phyloP scores from a whole-genome alignment of 495 filamentous ascomycete genomes.

The Podospora pseudopauciseta region DNA sequence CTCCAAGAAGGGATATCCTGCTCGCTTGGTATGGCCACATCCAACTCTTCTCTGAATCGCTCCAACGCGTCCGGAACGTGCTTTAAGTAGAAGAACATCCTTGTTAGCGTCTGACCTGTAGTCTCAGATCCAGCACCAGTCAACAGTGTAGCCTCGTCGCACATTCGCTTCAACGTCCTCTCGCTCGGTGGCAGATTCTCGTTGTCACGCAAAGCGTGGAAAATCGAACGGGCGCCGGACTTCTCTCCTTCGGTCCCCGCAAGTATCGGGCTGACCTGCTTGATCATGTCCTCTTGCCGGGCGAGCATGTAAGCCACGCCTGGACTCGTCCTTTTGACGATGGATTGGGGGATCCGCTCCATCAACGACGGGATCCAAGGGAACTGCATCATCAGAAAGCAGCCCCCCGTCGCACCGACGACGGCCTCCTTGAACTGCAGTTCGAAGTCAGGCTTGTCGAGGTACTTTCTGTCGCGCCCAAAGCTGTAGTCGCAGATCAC shows the following conservation, averaged over 20 bases:
- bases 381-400: background rate
- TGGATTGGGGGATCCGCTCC: background rate
- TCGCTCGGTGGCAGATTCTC: constrained; percentile 40
- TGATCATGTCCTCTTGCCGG: background rate
- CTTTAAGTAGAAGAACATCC: constrained; percentile 40
- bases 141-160: constrained; percentile 40
- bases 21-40: constrained; percentile 27
- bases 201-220: constrained; percentile 37
- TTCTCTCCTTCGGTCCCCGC: background rate
- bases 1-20: constrained; percentile 30
- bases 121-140: constrained; percentile 46
- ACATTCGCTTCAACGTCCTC: constrained; percentile 31
- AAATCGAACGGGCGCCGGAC: constrained; percentile 30
- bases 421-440: constrained; percentile 17
- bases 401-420: background rate
- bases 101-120: constrained; percentile 30
- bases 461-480: constrained; percentile 19
- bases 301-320: background rate
- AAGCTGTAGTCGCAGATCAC: constrained; percentile 44
- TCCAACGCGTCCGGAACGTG: constrained; percentile 26
- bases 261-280: background rate
- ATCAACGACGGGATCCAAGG: background rate
- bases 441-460: constrained; percentile 30
- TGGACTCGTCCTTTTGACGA: background rate
- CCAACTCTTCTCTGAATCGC: constrained; percentile 33